phyloP scores from a whole-genome alignment of 805 yeast genomes.

The Lachancea sp. region DNA sequence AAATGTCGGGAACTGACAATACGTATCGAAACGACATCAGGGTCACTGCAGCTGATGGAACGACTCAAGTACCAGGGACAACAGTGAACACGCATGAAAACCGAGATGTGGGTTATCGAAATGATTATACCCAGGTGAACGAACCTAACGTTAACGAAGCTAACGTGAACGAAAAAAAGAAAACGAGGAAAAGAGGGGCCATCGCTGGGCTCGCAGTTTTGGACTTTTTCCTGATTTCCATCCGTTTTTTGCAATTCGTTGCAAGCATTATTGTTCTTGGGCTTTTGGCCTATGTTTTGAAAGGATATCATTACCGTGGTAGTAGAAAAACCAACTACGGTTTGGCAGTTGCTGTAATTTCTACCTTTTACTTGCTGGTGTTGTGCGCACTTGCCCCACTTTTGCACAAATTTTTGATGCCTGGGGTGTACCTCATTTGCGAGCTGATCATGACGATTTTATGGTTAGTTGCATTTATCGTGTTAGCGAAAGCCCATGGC shows the following conservation, averaged over 20 bases:
- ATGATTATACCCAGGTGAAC: not conserved
- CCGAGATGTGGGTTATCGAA: not conserved
- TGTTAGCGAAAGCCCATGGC: conserved; percentile 30
- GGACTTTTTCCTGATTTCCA: conserved; percentile 4
- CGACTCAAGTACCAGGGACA: not conserved
- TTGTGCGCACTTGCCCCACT: conserved; percentile 17
- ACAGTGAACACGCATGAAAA: not conserved
- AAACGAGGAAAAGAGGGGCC: not conserved
- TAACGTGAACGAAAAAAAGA: not conserved
- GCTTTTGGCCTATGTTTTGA: conserved; percentile 15
- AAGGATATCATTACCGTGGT: conserved; percentile 15
- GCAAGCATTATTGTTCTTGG: conserved; percentile 29
- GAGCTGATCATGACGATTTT: conserved; percentile 11
- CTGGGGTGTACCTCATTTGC: conserved; percentile 26
- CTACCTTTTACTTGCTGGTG: conserved; percentile 26
- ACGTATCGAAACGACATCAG: conserved; percentile 2
- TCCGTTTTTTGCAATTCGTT: conserved; percentile 20
- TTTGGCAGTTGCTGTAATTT: conserved; percentile 28
- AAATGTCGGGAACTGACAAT: conserved; percentile 2
- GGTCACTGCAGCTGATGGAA: not conserved
- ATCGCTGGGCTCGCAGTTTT: conserved; percentile 2
- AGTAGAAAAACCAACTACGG: conserved; percentile 30
- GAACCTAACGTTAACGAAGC: not conserved
- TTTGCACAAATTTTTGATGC: conserved; percentile 24
- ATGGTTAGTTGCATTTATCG: conserved; percentile 35